Conservation (phyloP, 1,139 yeast genomes). For the Kodamaea alishanica region DNA sequence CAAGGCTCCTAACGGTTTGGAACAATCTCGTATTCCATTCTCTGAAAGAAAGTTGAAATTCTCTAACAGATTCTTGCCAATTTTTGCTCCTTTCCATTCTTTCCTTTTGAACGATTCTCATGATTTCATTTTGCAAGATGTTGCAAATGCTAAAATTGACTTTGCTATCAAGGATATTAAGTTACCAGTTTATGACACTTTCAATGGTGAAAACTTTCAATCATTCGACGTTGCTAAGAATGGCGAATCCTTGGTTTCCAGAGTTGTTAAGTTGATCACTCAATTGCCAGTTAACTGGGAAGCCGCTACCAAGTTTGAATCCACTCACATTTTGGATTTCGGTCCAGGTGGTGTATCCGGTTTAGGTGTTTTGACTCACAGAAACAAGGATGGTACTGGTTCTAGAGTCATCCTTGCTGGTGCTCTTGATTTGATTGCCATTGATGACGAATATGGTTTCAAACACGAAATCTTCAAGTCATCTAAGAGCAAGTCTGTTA, state of each 20-base stretch:
- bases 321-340: conserved; percentile 90
- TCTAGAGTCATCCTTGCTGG: conserved; percentile 93
- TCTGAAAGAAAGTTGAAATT: conserved; percentile 91
- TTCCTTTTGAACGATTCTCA: conserved; percentile 76
- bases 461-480: conserved; percentile 90
- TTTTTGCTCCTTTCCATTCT: conserved; percentile 95
- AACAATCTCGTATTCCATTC: conserved; percentile 90
- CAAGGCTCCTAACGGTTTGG: conserved; percentile 91
- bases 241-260: conserved; percentile 52
- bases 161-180: conserved; percentile 55
- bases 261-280: conserved; percentile 79
- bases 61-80: conserved; percentile 91
- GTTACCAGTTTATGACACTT: conserved; percentile 92
- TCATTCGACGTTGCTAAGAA: conserved; percentile 22
- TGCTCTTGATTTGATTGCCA: conserved; percentile 59
- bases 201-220: conserved; percentile 77
- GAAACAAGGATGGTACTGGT: conserved; percentile 98
- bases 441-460: conserved; percentile 85
- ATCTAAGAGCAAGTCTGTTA: conserved; percentile 52
- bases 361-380: conserved; percentile 89
- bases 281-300: conserved; percentile 95
- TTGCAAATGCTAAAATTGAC: conserved; percentile 49
- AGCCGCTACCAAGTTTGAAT: conserved; percentile 68
- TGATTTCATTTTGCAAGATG: conserved; percentile 61
- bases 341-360: conserved; percentile 99